phyloP scores from a whole-genome alignment of 805 yeast genomes.

The Lachancea dasiensis region DNA sequence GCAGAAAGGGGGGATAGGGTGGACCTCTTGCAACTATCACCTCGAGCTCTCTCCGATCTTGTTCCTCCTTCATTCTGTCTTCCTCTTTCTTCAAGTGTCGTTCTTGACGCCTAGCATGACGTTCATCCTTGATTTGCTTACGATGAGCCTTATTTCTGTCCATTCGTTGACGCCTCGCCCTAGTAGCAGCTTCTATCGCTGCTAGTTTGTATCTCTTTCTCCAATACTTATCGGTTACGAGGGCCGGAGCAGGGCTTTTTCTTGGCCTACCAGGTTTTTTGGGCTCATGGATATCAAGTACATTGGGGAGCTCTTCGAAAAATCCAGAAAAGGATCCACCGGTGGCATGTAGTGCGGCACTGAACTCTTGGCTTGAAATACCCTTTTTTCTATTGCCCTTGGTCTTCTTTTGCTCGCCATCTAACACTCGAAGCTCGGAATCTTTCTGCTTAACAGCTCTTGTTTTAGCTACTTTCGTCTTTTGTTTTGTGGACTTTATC shows the following conservation, averaged over 20 bases:
- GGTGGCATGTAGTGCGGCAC: conserved; percentile 5
- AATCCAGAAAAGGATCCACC: not conserved
- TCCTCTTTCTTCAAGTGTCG: conserved; percentile 18
- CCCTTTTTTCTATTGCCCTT: conserved; percentile 18
- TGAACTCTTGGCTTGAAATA: conserved; percentile 4
- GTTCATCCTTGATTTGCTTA: conserved; percentile 11
- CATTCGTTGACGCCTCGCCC: conserved; percentile 23
- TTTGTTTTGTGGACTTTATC: not conserved
- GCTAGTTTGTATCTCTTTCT: conserved; percentile 20
- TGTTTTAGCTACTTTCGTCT: not conserved
- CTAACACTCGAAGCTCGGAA: not conserved
- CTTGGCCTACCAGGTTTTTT: conserved; percentile 3
- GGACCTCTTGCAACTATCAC: conserved; percentile 31
- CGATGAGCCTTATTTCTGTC: conserved; percentile 17
- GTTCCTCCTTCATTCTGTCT: conserved; percentile 18
- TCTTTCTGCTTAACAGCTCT: not conserved
- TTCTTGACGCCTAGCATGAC: conserved; percentile 14
- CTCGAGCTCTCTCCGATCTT: conserved; percentile 26
- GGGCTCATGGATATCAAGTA: not conserved
- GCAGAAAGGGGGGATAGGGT: conserved; percentile 30
- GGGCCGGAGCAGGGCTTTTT: conserved; percentile 3
- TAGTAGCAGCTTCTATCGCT: conserved; percentile 26
- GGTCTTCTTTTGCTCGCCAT: not conserved
- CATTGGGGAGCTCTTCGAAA: conserved; percentile 1
- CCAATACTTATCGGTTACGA: conserved; percentile 13